A percentile compares a stretch with the other conserved stretches of the same genome.
Evolutionary conservation across 352 stramenopile genomes (phyloP).

Genomic region (Globisporangium rhizosaccharum): DNA sequence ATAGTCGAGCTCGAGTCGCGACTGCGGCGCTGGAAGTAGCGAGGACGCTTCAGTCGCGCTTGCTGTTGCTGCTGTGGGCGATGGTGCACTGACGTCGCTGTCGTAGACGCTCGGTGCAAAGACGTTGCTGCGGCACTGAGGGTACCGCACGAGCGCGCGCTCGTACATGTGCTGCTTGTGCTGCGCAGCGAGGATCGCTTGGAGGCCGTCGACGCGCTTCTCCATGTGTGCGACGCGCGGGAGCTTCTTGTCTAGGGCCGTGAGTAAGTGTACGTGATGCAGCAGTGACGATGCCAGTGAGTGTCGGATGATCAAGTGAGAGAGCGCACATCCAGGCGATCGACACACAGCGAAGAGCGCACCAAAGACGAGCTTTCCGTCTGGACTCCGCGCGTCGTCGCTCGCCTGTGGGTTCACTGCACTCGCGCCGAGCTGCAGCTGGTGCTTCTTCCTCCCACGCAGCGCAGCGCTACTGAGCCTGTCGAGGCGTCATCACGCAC

Average conservation of each 20-base stretch:
- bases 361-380: slow-evolving; percentile 68
- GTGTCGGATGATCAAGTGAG: background rate
- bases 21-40: slow-evolving; percentile 20
- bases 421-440: slow-evolving; percentile 30
- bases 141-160: slow-evolving; percentile 48
- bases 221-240: slow-evolving; percentile 68
- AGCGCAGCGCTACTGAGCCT: slow-evolving; percentile 7
- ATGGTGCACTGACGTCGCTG: background rate
- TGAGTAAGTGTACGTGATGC: background rate
- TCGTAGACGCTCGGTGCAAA: slow-evolving; percentile 58
- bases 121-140: slow-evolving; percentile 62
- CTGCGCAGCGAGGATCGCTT: slow-evolving; percentile 35
- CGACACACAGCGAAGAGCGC: background rate
- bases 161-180: slow-evolving; percentile 68
- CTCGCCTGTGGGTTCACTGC: slow-evolving; percentile 18
- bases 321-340: background rate
- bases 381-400: slow-evolving; percentile 30
- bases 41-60: background rate
- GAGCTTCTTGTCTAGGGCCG: slow-evolving; percentile 49
- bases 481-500: background rate
- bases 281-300: background rate
- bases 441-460: slow-evolving; percentile 36
- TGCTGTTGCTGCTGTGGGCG: background rate
- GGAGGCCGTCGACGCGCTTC: slow-evolving; percentile 38
- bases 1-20: slow-evolving; percentile 50